Conservation (phyloP, 1,139 yeast genomes). For the Zygosaccharomyces sapae region DNA sequence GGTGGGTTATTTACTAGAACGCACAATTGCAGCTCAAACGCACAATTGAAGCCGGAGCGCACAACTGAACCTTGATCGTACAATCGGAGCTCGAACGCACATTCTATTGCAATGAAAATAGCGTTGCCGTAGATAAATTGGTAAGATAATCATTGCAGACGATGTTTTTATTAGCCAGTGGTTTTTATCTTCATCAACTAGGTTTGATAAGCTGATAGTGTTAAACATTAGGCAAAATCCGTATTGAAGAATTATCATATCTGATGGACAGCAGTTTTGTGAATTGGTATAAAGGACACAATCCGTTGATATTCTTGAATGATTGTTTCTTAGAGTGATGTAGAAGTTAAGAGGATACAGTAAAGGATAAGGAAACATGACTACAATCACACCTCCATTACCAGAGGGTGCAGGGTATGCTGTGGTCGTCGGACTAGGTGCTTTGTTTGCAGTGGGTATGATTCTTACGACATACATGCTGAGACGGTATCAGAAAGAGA, state of each 20-base stretch:
- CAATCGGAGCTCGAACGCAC: neutral
- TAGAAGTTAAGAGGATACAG: neutral
- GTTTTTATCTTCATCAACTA: neutral
- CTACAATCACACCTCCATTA: conserved; percentile 36
- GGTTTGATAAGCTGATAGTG: neutral
- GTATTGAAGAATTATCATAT: neutral
- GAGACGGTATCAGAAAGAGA: conserved; percentile 71
- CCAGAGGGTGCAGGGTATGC: conserved; percentile 90
- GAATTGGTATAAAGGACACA: neutral
- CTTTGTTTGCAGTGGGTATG: conserved; percentile 77
- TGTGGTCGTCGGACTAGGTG: conserved; percentile 82
- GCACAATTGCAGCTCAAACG: neutral
- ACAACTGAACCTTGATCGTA: neutral
- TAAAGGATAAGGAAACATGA: conserved; percentile 5
- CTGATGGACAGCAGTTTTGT: neutral
- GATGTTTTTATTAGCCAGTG: neutral
- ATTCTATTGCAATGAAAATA: neutral
- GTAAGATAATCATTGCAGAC: neutral
- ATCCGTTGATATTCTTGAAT: neutral
- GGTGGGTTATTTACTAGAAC: neutral
- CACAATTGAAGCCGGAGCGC: neutral
- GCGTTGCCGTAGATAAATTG: neutral
- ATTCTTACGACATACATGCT: conserved; percentile 64
- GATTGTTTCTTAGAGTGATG: neutral
- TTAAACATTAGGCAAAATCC: neutral